Conservation (phyloP, 495 filamentous ascomycete species). For the Aspergillus kassunensis region DNA sequence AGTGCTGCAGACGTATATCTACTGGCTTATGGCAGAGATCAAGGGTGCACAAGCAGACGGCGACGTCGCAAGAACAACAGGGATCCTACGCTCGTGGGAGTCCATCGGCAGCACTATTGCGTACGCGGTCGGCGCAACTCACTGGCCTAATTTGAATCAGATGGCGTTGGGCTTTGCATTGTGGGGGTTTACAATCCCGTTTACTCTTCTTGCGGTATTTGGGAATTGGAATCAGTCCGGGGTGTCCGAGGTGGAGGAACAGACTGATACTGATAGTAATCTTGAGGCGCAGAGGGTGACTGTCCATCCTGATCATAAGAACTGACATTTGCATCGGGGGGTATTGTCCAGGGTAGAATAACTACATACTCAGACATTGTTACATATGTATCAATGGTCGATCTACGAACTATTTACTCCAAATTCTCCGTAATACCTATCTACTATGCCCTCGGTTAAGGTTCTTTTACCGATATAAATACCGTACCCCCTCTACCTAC, state of each 20-base stretch:
- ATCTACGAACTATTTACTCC: no score
- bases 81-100: constrained; percentile 47
- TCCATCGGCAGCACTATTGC: constrained; percentile 46
- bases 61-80: constrained; percentile 39
- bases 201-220: constrained; percentile 3
- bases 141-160: constrained; percentile 10
- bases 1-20: constrained; percentile 23
- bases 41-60: constrained; percentile 8
- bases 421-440: no score
- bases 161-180: constrained; percentile 4
- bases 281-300: constrained; percentile 1
- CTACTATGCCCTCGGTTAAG: no score
- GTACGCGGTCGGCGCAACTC: constrained; percentile 45
- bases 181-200: constrained; percentile 7
- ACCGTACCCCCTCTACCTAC: no score
- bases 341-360: no score
- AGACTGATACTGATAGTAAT: neutral
- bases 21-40: constrained; percentile 10
- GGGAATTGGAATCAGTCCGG: constrained; percentile 1
- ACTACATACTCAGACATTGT: no score
- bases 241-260: neutral
- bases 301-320: neutral
- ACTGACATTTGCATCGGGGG: neutral
- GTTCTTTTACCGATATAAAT: no score
- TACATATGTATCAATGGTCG: no score